phyloP scores from a whole-genome alignment of 2,329 filamentous ascomycete genomes.

The Orbilia ellipsospora region DNA sequence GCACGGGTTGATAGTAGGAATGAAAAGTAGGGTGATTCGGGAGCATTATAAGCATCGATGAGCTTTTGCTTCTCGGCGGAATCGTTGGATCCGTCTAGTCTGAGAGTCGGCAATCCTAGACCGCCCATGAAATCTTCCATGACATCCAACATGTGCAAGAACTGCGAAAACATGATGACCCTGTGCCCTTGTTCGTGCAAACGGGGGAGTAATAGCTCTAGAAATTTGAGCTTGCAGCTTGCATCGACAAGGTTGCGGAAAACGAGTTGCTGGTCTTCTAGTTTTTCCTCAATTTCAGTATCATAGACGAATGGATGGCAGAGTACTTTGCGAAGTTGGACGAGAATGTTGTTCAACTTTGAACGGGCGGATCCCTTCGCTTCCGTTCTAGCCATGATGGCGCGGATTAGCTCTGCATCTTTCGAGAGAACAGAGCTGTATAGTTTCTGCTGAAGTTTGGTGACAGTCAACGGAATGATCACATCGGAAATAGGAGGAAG shows the following conservation, averaged over 20 bases:
- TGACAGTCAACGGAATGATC: slow-evolving; percentile 96
- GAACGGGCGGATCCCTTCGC: slow-evolving; percentile 73
- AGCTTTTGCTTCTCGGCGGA: slow-evolving; percentile 90
- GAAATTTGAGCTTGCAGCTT: slow-evolving; percentile 84
- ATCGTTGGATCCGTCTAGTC: slow-evolving; percentile 85
- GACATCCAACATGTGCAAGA: slow-evolving; percentile 86
- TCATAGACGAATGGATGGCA: slow-evolving; percentile 98
- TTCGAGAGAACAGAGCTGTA: slow-evolving; percentile 94
- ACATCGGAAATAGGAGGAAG: slow-evolving; percentile 93
- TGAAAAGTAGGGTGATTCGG: slow-evolving; percentile 82
- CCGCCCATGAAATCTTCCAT: slow-evolving; percentile 90
- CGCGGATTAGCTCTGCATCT: slow-evolving; percentile 86
- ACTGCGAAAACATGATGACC: slow-evolving; percentile 95
- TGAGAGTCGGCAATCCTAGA: slow-evolving; percentile 77
- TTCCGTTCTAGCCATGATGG: slow-evolving; percentile 76
- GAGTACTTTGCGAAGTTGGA: slow-evolving; percentile 92
- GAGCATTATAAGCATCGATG: slow-evolving; percentile 92
- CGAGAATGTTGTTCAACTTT: slow-evolving; percentile 90
- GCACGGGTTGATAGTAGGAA: slow-evolving; percentile 94
- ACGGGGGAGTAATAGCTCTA: slow-evolving; percentile 88
- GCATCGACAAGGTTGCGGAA: slow-evolving; percentile 89
- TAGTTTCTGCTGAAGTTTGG: slow-evolving; percentile 88
- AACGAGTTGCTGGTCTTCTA: slow-evolving; percentile 68
- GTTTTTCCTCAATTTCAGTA: slow-evolving; percentile 85
- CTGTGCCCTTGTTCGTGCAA: slow-evolving; percentile 85